A percentile compares a stretch with the other conserved stretches of the same genome.
Conservation (phyloP, 1,284 basidiomycete species). For the Coniferiporia weirii region DNA sequence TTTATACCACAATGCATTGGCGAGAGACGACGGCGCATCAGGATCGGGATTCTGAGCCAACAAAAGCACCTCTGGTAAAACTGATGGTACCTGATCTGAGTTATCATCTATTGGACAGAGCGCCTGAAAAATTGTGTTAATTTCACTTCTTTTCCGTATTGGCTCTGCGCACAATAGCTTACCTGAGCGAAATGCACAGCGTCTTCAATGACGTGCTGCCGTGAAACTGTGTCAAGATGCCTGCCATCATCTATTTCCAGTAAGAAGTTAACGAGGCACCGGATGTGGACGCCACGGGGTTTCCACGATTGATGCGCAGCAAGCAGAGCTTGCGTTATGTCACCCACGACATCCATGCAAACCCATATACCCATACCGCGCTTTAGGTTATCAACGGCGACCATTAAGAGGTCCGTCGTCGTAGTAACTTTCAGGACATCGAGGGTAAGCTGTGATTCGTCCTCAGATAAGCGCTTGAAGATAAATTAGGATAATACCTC, state of each 20-base stretch:
- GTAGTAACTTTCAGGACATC: constrained; percentile 47
- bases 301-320: constrained; percentile 59
- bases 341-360: constrained; percentile 60
- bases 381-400: constrained; percentile 59
- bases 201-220: constrained; percentile 55
- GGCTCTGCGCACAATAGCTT: constrained; percentile 23
- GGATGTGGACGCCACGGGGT: constrained; percentile 55
- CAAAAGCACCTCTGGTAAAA: constrained; percentile 61
- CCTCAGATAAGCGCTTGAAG: constrained; percentile 1
- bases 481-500: constrained; percentile 44
- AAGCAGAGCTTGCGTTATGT: constrained; percentile 55
- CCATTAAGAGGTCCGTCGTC: constrained; percentile 47
- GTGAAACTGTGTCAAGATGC: constrained; percentile 47
- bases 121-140: constrained; percentile 28
- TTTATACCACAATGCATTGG: constrained; percentile 73
- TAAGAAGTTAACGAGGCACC: constrained; percentile 53
- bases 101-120: constrained; percentile 41
- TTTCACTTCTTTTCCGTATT: neutral
- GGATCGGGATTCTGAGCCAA: constrained; percentile 51
- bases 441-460: constrained; percentile 47
- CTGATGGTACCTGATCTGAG: constrained; percentile 47
- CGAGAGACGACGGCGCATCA: constrained; percentile 62
- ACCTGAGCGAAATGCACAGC: constrained; percentile 56
- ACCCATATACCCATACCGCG: constrained; percentile 68
- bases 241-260: constrained; percentile 57